A percentile compares a stretch with the other conserved stretches of the same genome.
Conservation (phyloP, 208 protist species). For the Wallacemonas sp. region DNA sequence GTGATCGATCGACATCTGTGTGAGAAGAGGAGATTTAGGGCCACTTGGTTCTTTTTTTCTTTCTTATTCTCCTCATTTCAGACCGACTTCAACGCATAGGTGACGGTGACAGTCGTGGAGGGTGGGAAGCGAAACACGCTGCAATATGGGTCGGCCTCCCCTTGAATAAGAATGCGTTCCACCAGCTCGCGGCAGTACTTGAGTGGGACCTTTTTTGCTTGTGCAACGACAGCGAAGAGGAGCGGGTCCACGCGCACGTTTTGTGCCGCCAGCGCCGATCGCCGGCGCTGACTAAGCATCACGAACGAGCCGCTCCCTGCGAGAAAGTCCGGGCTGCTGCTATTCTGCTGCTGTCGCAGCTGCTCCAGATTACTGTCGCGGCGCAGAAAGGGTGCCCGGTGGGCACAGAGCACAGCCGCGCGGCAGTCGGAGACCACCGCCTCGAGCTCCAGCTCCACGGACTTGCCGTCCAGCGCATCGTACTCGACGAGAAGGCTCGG, state of each 20-base stretch:
- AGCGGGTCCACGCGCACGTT: neutral
- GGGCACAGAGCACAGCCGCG: slow-evolving; percentile 38
- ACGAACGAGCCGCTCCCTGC: neutral
- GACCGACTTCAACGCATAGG: slow-evolving; percentile 8
- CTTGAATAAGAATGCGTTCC: slow-evolving; percentile 34
- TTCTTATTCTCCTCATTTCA: no score
- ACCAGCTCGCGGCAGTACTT: slow-evolving; percentile 48
- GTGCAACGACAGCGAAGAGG: slow-evolving; percentile 38
- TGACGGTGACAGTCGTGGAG: slow-evolving; percentile 21
- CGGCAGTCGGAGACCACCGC: slow-evolving; percentile 60
- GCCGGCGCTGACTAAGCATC: neutral
- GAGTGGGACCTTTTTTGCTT: slow-evolving; percentile 47
- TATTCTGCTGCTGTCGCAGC: neutral
- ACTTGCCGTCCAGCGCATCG: slow-evolving; percentile 25
- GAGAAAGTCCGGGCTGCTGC: slow-evolving; percentile 2
- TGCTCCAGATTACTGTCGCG: slow-evolving; percentile 1
- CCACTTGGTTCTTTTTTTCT: no score
- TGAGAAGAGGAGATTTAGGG: no score
- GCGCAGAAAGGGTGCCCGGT: neutral
- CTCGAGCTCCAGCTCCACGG: slow-evolving; percentile 36
- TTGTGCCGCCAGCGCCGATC: neutral
- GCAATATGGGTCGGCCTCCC: slow-evolving; percentile 50
- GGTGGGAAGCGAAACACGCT: slow-evolving; percentile 22
- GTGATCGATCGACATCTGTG: no score
- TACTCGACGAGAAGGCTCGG: slow-evolving; percentile 55